phyloP scores from a whole-genome alignment of 2,329 filamentous ascomycete species.

The Alternaria postmessia region DNA sequence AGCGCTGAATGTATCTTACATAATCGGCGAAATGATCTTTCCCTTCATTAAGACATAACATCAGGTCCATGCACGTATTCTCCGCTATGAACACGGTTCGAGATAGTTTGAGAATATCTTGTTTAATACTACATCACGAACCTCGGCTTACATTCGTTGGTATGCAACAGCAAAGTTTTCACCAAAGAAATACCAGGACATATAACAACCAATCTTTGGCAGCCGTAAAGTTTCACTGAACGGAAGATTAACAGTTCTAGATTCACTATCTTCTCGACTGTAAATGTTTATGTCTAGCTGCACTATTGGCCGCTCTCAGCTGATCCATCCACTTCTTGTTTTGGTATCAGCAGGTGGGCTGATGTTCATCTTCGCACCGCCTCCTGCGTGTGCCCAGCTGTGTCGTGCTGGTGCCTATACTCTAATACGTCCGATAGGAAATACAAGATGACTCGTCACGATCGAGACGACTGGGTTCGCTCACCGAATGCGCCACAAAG shows the following conservation, averaged over 20 bases:
- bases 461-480: neutral
- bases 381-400: neutral
- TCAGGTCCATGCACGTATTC: neutral
- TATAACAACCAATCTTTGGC: neutral
- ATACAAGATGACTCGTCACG: neutral
- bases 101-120: neutral
- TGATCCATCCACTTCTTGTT: neutral
- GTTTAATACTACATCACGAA: neutral
- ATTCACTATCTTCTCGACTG: neutral
- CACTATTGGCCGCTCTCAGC: neutral
- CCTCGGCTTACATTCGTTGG: neutral
- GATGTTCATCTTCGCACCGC: neutral
- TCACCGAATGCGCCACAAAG: neutral
- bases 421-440: neutral
- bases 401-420: neutral
- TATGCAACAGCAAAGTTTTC: neutral
- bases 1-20: neutral
- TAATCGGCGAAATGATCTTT: neutral
- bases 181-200: neutral
- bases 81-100: neutral
- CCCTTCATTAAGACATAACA: neutral
- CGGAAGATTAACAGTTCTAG: neutral
- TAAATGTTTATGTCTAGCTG: neutral
- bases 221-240: neutral
- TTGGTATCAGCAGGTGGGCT: neutral